Evolutionary conservation across 257 asterid species (phyloP), one percentile per base, ranked within the genome.

Genomic region (Parsonsia alboflavescens): DNA sequence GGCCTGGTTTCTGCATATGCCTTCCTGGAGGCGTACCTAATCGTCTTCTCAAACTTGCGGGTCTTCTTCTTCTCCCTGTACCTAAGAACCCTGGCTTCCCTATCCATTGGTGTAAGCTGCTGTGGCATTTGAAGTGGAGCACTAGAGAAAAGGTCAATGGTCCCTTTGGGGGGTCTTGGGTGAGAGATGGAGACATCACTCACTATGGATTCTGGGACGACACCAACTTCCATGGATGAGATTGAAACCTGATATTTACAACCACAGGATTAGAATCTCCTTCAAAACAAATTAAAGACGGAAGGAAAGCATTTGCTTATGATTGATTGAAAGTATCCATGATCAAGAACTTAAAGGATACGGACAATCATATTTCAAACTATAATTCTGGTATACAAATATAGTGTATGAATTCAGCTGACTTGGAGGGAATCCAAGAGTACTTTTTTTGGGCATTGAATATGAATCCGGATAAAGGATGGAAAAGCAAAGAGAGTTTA

Each of bases 1-100:
- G 97, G 97, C 73, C 97, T 82, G 0, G 88, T 90, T 57, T 92
- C 97, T 17, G 97, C 97, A 44, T 92, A 92, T 6, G 97, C 97
- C 81, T 92, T 92, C 75, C 97, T 77, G 5, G 97, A 90, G 0
- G 97, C 97, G 28, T 92, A 92, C 75, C 97, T 68, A 6, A 92
- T 92, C 16, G 96, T 89, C 85, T 90, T 92, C 80, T 90, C 98
- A 61, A 92, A 92, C 72, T 82, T 92, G 36, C 98, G 81, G 6
- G 76, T 85, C 85, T 89, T 92, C 83, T 92, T 92, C 88, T 92
- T 92, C 88, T 92, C 97, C 71, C 92, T 79, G 82, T 90, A 92
- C 80, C 98, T 85, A 46, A 89, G 33, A 22, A 92, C 97, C 66
- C 97, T 81, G 0, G 98, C 97, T 58, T 89, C 97, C 74, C 97